Base-by-base conservation (phyloP, 139 green algal genomes). In the Volvox africanus region DNA sequence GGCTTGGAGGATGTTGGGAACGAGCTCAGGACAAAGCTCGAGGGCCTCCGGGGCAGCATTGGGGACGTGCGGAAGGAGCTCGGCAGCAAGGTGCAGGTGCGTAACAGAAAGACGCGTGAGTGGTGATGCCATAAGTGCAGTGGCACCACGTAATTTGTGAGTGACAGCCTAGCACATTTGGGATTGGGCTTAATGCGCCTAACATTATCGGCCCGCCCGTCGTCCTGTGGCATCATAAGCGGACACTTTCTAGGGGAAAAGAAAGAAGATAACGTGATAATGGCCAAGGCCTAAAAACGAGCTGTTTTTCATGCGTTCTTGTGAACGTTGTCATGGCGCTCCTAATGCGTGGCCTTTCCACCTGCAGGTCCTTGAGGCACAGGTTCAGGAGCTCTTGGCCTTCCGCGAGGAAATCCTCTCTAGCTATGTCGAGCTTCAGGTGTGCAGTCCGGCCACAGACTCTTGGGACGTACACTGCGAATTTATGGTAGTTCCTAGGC, bases 361-460 rank as follows among this genome's bases (percentile, higher is more conserved):
- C 11, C 75, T 35, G 50, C 86, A 90, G 86, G 50, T 35, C 11
- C 50, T 90, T 24, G 86, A 90, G 2, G 86, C 86, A 1, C 86
- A 90, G 73, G 61, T 32, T 28, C 87, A 44, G 11, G 87, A 91
- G 76, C 87, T 91, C 20, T 75, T 90, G 86, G 86, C 86, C 9
- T 90, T 90, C 86, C 86, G 86, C 30, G 86, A 90, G 73, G 86
- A 90, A 55, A 76, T 90, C 24, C 21, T 83, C 20, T 84, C 86
- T 3, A 84, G 50, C 20, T 90, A 35, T 62, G 73, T 90, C 1
- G 86, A 90, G 73, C 50, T 90, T 37, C 84, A 89, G 84, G 84
- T 89, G 69, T 22, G 69, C 16, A 33, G 79, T 19, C 11, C 0
- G 24, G 44, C 20, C 37, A 69, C 79, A 85, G 21, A 2, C 37